Base-by-base conservation (phyloP, 805 yeast species). In the Candida verbasci region DNA sequence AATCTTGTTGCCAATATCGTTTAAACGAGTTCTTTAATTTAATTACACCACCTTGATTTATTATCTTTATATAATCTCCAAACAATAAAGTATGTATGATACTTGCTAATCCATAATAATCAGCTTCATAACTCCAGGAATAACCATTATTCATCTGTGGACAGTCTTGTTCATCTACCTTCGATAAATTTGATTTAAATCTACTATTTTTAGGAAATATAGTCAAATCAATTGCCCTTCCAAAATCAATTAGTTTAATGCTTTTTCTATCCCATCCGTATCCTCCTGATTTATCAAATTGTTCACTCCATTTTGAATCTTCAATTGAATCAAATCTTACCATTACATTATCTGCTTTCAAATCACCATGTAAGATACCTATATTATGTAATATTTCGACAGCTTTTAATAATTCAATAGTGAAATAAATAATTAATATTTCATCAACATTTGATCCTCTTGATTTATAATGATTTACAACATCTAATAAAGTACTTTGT, bases 321-420 rank as follows among this genome's bases (percentile, higher is more conserved):
- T 41, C 44, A 18, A 34, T 9, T 8, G 49, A 39, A 11, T 62
- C 59, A 27, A 83, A 66, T 26, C 83, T 58, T 0, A 86, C 51
- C 94, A 88, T 83, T 45, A 93, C 84, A 52, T 87, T 88, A 44
- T 85, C 95, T 0, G 95, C 82, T 51, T 83, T 85, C 37, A 88
- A 56, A 53, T 88, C 95, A 2, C 95, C 94, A 60, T 88, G 96
- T 9, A 88, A 65, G 1, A 88, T 77, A 0, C 81, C 81, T 11
- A 72, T 56, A 0, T 57, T 54, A 50, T 88, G 96, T n/a, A 89
- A 56, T 2, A 62, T 55, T 35, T 78, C 79, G 5, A 86, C 58
- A 0, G 76, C 67, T 28, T 74, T 68, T 30, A 88, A 49, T 9
- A 89, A 52, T 51, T 87, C 87, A 8, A 77, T 60, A 0, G 91